phyloP scores from a whole-genome alignment of 2,329 filamentous ascomycete species.

The Pestalotiopsis sp. region DNA sequence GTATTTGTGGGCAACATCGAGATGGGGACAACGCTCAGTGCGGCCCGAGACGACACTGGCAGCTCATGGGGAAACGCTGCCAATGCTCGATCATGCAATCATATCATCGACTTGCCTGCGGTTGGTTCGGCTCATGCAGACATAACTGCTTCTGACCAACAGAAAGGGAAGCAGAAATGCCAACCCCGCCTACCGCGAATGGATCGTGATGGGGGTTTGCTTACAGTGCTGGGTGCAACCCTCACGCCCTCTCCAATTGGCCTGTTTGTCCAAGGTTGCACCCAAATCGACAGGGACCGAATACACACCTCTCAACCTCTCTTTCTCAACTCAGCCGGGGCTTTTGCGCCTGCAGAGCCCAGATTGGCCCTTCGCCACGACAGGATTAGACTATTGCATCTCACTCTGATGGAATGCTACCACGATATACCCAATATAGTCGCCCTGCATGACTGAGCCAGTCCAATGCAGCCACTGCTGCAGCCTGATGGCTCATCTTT shows the following conservation, averaged over 20 bases:
- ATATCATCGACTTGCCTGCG: neutral
- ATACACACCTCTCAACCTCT: neutral
- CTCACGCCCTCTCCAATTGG: neutral
- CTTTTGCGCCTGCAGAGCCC: neutral
- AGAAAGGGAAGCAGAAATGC: neutral
- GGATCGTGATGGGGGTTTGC: neutral
- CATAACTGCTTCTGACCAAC: neutral
- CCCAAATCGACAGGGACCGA: neutral
- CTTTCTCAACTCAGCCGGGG: neutral
- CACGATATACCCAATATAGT: neutral
- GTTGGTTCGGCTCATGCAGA: neutral
- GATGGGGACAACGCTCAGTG: neutral
- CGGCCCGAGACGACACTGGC: neutral
- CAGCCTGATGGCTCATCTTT: neutral
- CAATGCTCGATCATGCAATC: neutral
- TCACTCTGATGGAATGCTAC: neutral
- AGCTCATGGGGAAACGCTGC: neutral
- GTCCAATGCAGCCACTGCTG: neutral
- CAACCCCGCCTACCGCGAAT: neutral
- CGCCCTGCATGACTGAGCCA: slow-evolving; percentile 7
- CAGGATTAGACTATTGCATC: slow-evolving; percentile 11
- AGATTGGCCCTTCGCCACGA: slow-evolving; percentile 11
- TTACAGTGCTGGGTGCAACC: slow-evolving; percentile 3
- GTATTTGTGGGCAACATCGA: neutral
- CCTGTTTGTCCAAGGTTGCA: neutral